Evolutionary conservation across 345 rosid genomes (phyloP).

Genomic region (Melastoma malabathricum): DNA sequence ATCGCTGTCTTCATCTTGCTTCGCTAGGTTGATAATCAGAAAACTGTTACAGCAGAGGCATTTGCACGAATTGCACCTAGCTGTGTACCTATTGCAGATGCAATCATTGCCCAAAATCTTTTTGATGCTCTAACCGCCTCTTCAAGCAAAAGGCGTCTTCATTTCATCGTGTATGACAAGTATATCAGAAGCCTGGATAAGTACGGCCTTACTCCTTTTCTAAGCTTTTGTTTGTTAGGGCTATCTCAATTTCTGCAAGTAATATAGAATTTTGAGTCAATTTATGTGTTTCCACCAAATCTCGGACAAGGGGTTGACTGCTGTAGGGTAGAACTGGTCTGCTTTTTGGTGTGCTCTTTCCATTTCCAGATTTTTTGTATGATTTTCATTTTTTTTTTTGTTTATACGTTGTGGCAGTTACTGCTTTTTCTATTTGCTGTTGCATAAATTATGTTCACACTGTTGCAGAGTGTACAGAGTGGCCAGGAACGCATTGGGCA

Average conservation of each 20-base stretch:
- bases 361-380: too few species aligned
- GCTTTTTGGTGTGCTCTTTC: too few species aligned
- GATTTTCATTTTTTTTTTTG: too few species aligned
- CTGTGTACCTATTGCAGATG: conserved; percentile 72
- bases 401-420: not conserved
- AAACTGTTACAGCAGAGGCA: conserved; percentile 72
- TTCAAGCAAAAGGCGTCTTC: conserved; percentile 48
- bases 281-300: too few species aligned
- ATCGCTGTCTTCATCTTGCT: not conserved
- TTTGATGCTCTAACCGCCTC: conserved; percentile 71
- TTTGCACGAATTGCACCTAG: conserved; percentile 85
- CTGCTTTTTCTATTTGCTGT: not conserved
- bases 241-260: not conserved
- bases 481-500: conserved; percentile 38
- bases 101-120: conserved; percentile 74
- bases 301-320: too few species aligned
- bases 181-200: conserved; percentile 80
- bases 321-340: too few species aligned
- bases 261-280: too few species aligned
- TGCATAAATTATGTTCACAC: not conserved
- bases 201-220: conserved; percentile 33
- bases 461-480: conserved; percentile 50
- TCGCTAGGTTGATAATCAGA: conserved; percentile 64
- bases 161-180: conserved; percentile 79
- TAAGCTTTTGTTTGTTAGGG: not conserved